Percentiles rank a stretch among this genome's conserved stretches.
Conservation (phyloP, 768 basidiomycete genomes). For the Boletellus ananiceps region DNA sequence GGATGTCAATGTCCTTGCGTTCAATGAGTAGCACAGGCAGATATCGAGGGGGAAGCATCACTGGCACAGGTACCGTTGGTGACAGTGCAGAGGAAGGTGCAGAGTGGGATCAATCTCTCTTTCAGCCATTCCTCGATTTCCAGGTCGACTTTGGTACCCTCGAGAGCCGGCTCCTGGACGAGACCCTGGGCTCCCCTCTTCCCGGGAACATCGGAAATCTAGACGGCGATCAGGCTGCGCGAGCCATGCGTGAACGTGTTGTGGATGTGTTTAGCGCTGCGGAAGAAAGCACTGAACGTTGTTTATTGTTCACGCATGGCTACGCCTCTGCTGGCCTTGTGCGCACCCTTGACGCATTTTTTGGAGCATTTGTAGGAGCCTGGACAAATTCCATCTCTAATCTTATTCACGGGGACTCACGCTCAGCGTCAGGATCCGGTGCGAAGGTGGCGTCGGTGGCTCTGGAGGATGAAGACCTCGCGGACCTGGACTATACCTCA, state of each 20-base stretch:
- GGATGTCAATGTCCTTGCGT: conserved; percentile 64
- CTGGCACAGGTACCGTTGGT: conserved; percentile 1
- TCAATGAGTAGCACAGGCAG: conserved; percentile 30
- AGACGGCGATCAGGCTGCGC: conserved; percentile 45
- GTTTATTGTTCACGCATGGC: conserved; percentile 81
- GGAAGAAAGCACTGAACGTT: conserved; percentile 76
- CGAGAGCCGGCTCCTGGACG: conserved; percentile 67
- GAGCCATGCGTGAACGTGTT: conserved; percentile 68
- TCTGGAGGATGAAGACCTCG: conserved; percentile 53
- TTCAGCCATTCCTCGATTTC: conserved; percentile 90
- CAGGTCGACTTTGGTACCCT: conserved; percentile 80
- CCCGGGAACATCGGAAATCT: conserved; percentile 20
- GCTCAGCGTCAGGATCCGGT: conserved; percentile 29
- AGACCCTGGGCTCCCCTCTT: conserved; percentile 48
- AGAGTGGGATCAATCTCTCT: conserved; percentile 89
- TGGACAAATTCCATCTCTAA: conserved; percentile 52
- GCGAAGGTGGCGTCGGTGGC: conserved; percentile 25
- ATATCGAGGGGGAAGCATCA: conserved; percentile 11
- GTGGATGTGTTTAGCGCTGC: conserved; percentile 71
- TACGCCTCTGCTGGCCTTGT: conserved; percentile 77
- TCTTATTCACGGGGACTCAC: conserved; percentile 29
- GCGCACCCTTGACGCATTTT: conserved; percentile 64
- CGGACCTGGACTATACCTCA: conserved; percentile 79
- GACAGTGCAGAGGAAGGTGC: conserved; percentile 18
- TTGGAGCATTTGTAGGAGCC: conserved; percentile 64